A percentile compares a stretch with the other conserved stretches of the same genome.
These are phyloP conservation scores for Moniliella sp. DNA, from an alignment of 1,284 basidiomycete species.

Conservation along the genomic window DNA sequence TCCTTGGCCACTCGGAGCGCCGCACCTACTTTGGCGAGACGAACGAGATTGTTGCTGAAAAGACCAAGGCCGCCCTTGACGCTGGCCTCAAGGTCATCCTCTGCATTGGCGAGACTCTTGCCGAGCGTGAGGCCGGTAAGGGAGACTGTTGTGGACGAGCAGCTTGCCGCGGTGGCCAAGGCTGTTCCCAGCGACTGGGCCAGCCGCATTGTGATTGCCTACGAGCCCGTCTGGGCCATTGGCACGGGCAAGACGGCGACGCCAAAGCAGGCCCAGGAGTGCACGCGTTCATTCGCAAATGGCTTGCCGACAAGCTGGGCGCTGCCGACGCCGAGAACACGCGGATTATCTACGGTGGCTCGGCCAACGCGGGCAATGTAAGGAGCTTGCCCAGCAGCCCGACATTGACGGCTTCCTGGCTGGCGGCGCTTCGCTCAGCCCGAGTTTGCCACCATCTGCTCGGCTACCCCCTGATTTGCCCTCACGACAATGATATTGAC, in stretches of 20 bases:
- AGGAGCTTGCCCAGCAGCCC: conserved; percentile 52
- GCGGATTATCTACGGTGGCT: conserved; percentile 86
- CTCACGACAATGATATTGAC: no score
- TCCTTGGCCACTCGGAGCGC: conserved; percentile 93
- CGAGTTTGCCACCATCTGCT: conserved; percentile 57
- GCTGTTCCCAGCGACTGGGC: conserved; percentile 56
- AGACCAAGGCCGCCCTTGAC: conserved; percentile 55
- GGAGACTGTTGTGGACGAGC: conserved; percentile 60
- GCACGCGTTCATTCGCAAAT: conserved; percentile 62
- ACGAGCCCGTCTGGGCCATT: conserved; percentile 72
- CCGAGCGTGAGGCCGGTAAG: conserved; percentile 59
- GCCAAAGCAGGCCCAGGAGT: conserved; percentile 72
- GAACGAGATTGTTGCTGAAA: conserved; percentile 60
- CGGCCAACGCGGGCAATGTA: conserved; percentile 70
- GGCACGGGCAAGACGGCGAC: conserved; percentile 89
- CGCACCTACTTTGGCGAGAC: conserved; percentile 75
- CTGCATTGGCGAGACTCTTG: conserved; percentile 81
- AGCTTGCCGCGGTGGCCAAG: conserved; percentile 55
- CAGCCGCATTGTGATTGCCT: conserved; percentile 70
- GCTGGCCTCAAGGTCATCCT: conserved; percentile 65
- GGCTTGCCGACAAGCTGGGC: conserved; percentile 50
- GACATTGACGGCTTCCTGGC: conserved; percentile 97
- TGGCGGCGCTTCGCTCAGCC: conserved; percentile 88
- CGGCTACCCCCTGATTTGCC: no score
- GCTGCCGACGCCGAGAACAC: conserved; percentile 51